Base-by-base conservation (phyloP, 73 alveolate genomes). In the Tetrahymena malaccensis region DNA sequence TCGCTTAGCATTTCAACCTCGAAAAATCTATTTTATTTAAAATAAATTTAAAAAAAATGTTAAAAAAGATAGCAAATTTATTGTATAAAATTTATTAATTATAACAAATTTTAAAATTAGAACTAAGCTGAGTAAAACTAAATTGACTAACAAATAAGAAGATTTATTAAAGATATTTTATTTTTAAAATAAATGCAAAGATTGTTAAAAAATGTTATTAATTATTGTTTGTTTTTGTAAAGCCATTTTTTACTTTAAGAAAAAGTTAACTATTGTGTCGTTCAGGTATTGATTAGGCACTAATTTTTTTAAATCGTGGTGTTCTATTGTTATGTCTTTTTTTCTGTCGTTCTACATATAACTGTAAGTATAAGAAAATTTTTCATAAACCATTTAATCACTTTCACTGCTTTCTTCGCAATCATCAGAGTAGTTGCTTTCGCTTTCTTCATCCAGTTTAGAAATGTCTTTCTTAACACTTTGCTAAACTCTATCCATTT, bases 211-310 rank as follows among this genome's bases (percentile, higher is more conserved):
- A 50, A 50, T 50, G 22, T 15, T 5, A 50, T 50, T 19, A 13
- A 21, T 19, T 19, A 8, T 40, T 40, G 44, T 40, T 40, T 40
- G 3, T 10, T 40, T 40, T 40, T 40, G 15, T 40, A 40, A 40
- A 40, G 85, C n/a, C 37, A 7, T 70, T 70, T 70, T n/a, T 70
- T 70, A 85, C 94, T 95, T 95, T 15, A 95, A 55, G 44, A 85
- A 95, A 38, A 95, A 95, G 94, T 95, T 95, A 35, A 95, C 94
- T 19, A 95, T 95, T 34, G 95, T 93, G 94, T 95, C 97, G 44
- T 95, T 95, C 94, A 95, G 94, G 93, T 95, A 95, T 56, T 95
- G 55, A 22, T 93, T 93, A 34, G 97, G 97, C 33, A 85, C 94
- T 56, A 95, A 95, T 85, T 95, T 95, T 85, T 85, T 43, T 40